Evolutionary conservation across 1,139 yeast species (phyloP), one percentile per base, ranked within the genome.

Genomic region (Magnusiomyces suaveolens): DNA sequence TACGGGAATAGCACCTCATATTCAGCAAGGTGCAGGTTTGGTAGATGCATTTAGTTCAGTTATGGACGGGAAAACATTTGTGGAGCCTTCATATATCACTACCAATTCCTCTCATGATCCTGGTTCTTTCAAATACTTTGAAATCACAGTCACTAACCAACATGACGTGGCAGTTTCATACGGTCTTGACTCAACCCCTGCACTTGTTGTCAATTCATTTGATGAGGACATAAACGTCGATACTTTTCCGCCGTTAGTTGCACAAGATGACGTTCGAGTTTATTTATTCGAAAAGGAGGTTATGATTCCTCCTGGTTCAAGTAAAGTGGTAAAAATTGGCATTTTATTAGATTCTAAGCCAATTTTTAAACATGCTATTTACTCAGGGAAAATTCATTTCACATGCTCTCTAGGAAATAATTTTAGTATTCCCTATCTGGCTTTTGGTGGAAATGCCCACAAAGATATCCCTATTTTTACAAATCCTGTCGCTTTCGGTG

Each of bases 11-110:
- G 61, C 60, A 26, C 63, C 63, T 1, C 48, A 59, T 3, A 55
- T 38, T 48, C 64, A 62, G 50, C 64, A 62, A 51, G 64, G 64
- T 26, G 60, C 60, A 2, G 64, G 64, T 39, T 66, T 72, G 14
- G 66, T 71, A 52, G 63, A 69, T 56, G 73, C 71, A 20, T 69
- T 68, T 43, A 69, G 69, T 25, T 62, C 70, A 62, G 64, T 70
- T 59, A 67, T 69, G 59, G 69, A 68, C 57, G 65, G 70, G 56
- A 69, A 72, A 1, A 43, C 50, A 2, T 16, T 62, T 6, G 20
- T 55, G 2, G 57, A 60, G 8, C 50, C 46, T 12, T 57, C 61
- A 16, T 54, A 51, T 47, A 49, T 62, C 16, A 52, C 53, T 41
- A 43, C 60, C 36, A 62, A 62, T 47, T 64, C 62, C 36, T 60